These are phyloP conservation scores for Eucalyptus sp. DNA, from an alignment of 345 rosid species.

Conservation along the genomic window DNA sequence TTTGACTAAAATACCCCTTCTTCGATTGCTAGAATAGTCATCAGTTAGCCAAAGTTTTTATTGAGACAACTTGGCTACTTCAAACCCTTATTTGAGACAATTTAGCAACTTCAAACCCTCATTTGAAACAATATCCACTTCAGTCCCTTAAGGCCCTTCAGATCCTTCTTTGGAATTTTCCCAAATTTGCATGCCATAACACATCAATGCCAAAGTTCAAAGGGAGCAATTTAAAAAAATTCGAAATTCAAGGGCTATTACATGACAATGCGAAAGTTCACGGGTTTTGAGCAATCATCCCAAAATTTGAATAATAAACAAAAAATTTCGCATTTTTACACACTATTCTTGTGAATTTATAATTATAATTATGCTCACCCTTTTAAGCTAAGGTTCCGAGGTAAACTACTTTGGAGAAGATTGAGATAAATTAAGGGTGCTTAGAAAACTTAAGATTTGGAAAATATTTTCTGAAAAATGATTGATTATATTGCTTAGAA, in stretches of 20 bases:
- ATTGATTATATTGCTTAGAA: too few species aligned
- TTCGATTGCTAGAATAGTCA: accelerated
- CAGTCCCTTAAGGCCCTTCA: accelerated
- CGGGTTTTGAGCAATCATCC: background rate
- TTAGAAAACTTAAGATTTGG: too few species aligned
- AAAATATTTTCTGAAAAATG: too few species aligned
- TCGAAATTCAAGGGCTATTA: background rate
- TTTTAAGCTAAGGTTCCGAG: background rate
- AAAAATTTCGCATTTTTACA: too few species aligned
- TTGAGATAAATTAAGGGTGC: background rate
- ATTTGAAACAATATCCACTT: too few species aligned
- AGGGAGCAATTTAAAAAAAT: accelerated
- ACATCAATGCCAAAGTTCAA: background rate
- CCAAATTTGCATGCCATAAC: background rate
- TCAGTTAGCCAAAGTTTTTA: accelerated
- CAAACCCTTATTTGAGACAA: accelerated
- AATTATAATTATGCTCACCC: too few species aligned
- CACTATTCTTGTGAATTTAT: background rate
- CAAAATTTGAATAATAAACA: too few species aligned
- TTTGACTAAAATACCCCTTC: too few species aligned
- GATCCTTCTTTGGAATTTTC: accelerated
- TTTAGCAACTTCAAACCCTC: accelerated
- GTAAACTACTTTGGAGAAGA: background rate
- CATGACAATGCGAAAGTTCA: background rate
- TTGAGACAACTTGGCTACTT: too few species aligned